Evolutionary conservation across 768 basidiomycete genomes (phyloP).

Genomic region (Hericium erinaceus): DNA sequence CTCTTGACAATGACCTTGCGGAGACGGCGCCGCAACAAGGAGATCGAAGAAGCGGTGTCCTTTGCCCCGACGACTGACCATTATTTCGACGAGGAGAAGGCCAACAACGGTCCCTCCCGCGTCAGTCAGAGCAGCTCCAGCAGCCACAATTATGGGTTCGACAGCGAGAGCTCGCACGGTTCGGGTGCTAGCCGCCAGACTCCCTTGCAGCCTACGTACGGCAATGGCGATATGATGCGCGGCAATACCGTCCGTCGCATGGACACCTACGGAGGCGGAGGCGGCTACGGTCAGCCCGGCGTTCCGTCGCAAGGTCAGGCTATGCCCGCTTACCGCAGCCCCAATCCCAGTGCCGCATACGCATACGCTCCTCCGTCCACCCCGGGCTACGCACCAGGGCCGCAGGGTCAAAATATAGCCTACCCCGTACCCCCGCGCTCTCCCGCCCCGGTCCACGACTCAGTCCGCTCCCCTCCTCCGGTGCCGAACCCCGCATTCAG

Average conservation of each 20-base stretch:
- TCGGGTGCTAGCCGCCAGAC: not conserved
- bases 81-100: constrained; percentile 2
- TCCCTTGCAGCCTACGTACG: not conserved
- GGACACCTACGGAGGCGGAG: not conserved
- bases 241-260: not conserved
- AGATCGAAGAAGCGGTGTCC: constrained; percentile 17
- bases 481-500: not conserved
- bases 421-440: not conserved
- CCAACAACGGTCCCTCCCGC: not conserved
- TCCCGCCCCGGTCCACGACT: not conserved
- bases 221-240: not conserved
- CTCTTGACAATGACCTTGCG: constrained; percentile 40
- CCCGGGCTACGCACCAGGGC: not conserved
- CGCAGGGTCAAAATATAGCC: not conserved
- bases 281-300: not conserved
- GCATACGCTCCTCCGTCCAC: not conserved
- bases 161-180: not conserved
- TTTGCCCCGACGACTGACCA: constrained; percentile 7
- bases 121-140: not conserved
- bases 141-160: not conserved
- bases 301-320: not conserved
- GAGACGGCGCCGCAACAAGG: constrained; percentile 31
- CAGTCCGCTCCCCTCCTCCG: not conserved
- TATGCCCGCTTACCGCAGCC: not conserved
- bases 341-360: not conserved